These are phyloP conservation scores for Leccinum disarticulatum DNA, from an alignment of 768 basidiomycete genomes.

Conservation along the genomic window DNA sequence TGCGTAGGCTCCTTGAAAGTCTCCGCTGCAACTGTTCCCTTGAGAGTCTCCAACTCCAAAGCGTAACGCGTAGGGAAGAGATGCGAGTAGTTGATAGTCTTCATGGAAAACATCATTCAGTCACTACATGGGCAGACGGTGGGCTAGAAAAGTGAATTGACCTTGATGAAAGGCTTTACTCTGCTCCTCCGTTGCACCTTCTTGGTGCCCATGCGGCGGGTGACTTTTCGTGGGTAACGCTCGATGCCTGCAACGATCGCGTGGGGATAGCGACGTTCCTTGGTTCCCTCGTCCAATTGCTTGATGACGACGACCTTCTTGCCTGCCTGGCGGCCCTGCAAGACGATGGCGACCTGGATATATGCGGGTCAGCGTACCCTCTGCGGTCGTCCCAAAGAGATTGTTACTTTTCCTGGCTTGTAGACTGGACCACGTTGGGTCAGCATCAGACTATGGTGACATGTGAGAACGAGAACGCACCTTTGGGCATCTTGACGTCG, in stretches of 20 bases:
- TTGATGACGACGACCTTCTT: conserved; percentile 99
- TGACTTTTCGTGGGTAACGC: conserved; percentile 97
- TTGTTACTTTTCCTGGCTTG: conserved; percentile 87
- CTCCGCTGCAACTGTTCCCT: conserved; percentile 78
- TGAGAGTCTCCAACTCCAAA: conserved; percentile 92
- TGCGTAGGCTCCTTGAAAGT: conserved; percentile 98
- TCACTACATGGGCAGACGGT: neutral
- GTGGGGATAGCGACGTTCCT: conserved; percentile 95
- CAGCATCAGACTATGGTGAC: conserved; percentile 5
- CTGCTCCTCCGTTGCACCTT: conserved; percentile 89
- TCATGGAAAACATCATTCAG: neutral
- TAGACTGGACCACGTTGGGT: conserved; percentile 55
- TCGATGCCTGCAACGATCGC: conserved; percentile 98
- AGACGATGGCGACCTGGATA: conserved; percentile 86
- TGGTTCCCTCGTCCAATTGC: conserved; percentile 95
- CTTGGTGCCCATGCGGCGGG: conserved; percentile 96
- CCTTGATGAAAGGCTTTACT: conserved; percentile 99
- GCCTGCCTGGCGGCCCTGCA: conserved; percentile 98
- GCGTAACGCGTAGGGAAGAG: conserved; percentile 99
- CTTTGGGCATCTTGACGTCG: conserved; percentile 45
- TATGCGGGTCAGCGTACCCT: conserved; percentile 3
- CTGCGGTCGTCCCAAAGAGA: neutral
- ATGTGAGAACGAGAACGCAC: conserved; percentile 20
- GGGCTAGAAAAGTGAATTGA: conserved; percentile 35
- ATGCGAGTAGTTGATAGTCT: conserved; percentile 98